Conservation (phyloP, 176 grass and related monocot genomes). For the Cocos nucifera region DNA sequence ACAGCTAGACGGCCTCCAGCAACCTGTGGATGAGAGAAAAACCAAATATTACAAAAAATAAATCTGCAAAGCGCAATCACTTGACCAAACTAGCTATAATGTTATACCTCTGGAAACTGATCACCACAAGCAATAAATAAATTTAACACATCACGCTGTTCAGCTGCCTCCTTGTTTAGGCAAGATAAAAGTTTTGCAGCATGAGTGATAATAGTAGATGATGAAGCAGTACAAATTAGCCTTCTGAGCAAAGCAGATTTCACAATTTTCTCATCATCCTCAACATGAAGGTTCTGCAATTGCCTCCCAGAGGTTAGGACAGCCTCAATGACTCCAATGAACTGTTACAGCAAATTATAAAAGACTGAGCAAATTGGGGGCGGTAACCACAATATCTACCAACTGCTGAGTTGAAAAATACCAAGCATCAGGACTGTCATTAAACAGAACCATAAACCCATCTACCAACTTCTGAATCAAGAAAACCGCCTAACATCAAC, state of each 20-base stretch:
- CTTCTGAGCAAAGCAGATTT: slow-evolving; percentile 71
- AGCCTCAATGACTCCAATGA: slow-evolving; percentile 74
- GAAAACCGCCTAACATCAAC: too few species aligned
- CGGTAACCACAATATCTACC: too few species aligned
- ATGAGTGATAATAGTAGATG: slow-evolving; percentile 41
- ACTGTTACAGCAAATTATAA: slow-evolving; percentile 30
- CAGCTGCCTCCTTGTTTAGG: slow-evolving; percentile 79
- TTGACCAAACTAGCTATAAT: background rate
- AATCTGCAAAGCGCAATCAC: background rate
- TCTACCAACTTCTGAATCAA: too few species aligned
- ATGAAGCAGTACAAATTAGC: slow-evolving; percentile 66
- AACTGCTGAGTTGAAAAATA: too few species aligned
- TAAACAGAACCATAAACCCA: too few species aligned
- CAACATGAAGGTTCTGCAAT: slow-evolving; percentile 53
- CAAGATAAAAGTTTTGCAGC: slow-evolving; percentile 62
- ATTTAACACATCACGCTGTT: slow-evolving; percentile 74
- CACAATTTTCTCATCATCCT: slow-evolving; percentile 30
- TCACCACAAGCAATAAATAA: slow-evolving; percentile 64
- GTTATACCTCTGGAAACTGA: slow-evolving; percentile 78
- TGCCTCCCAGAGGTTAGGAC: slow-evolving; percentile 68
- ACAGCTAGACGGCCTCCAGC: slow-evolving; percentile 45
- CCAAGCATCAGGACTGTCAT: too few species aligned
- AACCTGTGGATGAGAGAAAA: slow-evolving; percentile 33
- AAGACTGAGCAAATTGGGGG: too few species aligned
- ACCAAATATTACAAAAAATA: slow-evolving; percentile 18